phyloP scores from a whole-genome alignment of 164 flowering plant genomes.

The Warburgia ugandensis region DNA sequence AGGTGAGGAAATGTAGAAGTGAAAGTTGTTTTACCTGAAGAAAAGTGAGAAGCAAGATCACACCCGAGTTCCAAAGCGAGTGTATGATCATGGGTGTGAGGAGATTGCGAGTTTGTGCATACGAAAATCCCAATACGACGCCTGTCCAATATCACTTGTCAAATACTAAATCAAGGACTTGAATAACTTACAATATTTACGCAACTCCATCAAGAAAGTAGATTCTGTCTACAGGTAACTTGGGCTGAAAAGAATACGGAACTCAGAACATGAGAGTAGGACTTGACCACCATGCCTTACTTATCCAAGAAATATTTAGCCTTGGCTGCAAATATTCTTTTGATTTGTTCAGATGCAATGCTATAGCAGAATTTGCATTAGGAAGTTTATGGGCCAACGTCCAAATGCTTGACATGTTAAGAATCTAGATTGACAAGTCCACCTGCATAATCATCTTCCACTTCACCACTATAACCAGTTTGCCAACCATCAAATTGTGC shows the following conservation, averaged over 20 bases:
- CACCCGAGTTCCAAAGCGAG: conserved; percentile 93
- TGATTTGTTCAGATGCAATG: too few relatives aligned
- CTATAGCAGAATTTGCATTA: too few relatives aligned
- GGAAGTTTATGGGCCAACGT: too few relatives aligned
- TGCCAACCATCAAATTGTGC: too few relatives aligned
- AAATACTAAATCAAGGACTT: not conserved
- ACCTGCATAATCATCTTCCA: too few relatives aligned
- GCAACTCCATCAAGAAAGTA: not conserved
- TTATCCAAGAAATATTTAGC: too few relatives aligned
- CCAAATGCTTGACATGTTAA: too few relatives aligned
- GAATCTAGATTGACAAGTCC: too few relatives aligned
- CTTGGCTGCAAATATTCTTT: too few relatives aligned
- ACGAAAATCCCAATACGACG: conserved; percentile 74
- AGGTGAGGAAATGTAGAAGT: too few relatives aligned
- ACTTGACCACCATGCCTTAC: not conserved
- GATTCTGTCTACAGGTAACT: not conserved
- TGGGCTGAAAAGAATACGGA: too few relatives aligned
- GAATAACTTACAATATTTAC: not conserved
- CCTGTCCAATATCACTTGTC: conserved; percentile 46
- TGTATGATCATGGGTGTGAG: conserved; percentile 84
- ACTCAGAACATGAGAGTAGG: not conserved
- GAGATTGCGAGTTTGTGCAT: conserved; percentile 95
- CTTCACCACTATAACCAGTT: too few relatives aligned
- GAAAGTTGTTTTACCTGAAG: conserved; percentile 48
- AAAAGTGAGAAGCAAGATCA: conserved; percentile 70